Conservation (phyloP, 352 stramenopile genomes). For the Pilasporangium apinafurcum region DNA sequence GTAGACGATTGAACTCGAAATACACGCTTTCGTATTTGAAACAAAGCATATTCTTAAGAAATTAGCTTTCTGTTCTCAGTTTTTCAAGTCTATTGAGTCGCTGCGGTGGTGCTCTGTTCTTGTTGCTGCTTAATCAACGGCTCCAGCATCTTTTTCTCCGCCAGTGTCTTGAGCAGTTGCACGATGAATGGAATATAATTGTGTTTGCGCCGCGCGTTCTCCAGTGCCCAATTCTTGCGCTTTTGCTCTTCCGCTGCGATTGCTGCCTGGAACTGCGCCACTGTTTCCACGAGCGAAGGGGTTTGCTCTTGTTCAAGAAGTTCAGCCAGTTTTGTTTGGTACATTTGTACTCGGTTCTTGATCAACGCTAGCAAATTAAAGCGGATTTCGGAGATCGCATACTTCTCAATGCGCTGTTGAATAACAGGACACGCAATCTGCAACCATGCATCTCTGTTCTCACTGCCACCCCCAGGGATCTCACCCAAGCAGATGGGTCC, state of each 20-base stretch:
- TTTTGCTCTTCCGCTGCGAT: conserved; percentile 61
- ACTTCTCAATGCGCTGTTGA: conserved; percentile 90
- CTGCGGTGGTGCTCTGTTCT: conserved; percentile 11
- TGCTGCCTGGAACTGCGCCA: conserved; percentile 40
- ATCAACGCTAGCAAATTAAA: conserved; percentile 96
- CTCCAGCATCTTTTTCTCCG: conserved; percentile 83
- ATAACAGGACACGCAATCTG: conserved; percentile 88
- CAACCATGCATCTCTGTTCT: conserved; percentile 71
- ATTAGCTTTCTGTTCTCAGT: no score
- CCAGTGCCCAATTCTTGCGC: conserved; percentile 74
- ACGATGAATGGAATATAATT: conserved; percentile 97
- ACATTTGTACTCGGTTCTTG: conserved; percentile 65
- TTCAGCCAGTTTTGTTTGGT: conserved; percentile 32
- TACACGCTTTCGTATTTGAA: no score
- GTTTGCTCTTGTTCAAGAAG: conserved; percentile 22
- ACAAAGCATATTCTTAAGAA: no score
- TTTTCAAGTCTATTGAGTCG: conserved; percentile 7
- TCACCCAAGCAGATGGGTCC: conserved; percentile 88
- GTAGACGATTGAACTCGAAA: no score
- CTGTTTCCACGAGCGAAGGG: conserved; percentile 21
- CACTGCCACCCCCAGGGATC: conserved; percentile 11
- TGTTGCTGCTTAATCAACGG: conserved; percentile 71
- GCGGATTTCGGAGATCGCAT: conserved; percentile 89
- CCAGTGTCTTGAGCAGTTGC: conserved; percentile 90
- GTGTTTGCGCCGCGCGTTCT: conserved; percentile 93